Percentiles rank a stretch among this genome's conserved stretches.
phyloP scores from a whole-genome alignment of 2,329 filamentous ascomycete species.

The Colletotrichum salicis region DNA sequence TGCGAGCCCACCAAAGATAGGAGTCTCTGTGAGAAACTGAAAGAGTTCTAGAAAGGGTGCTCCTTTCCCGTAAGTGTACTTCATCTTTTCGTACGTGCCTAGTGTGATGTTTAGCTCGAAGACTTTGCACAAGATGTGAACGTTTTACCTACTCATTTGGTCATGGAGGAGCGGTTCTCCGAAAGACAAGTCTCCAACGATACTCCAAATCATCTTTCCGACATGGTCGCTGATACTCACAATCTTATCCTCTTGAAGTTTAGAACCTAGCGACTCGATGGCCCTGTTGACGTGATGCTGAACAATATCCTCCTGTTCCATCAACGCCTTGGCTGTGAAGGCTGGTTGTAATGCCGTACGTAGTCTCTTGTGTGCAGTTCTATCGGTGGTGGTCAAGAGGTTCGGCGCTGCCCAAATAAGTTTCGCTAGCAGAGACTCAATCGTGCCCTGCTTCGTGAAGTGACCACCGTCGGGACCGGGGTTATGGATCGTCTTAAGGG shows the following conservation, averaged over 20 bases:
- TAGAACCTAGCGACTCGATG: neutral
- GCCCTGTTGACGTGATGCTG: constrained; percentile 8
- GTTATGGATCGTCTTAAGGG: constrained; percentile 18
- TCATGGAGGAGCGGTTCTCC: constrained; percentile 21
- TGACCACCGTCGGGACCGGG: constrained; percentile 1
- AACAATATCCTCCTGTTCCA: constrained; percentile 23
- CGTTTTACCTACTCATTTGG: constrained; percentile 15
- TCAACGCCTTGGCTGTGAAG: constrained; percentile 19
- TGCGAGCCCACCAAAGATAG: constrained; percentile 6
- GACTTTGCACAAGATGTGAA: no score
- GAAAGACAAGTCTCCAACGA: constrained; percentile 19
- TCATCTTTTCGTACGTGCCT: constrained; percentile 19
- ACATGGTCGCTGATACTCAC: constrained; percentile 15
- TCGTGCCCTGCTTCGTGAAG: constrained; percentile 22
- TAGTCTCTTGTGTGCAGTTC: constrained; percentile 13
- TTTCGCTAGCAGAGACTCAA: constrained; percentile 2
- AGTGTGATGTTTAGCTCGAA: neutral
- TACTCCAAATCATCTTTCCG: constrained; percentile 18
- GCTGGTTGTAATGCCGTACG: constrained; percentile 17
- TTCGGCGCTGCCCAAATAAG: constrained; percentile 25
- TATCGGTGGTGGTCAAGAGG: neutral
- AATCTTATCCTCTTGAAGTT: neutral
- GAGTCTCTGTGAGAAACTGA: constrained; percentile 16
- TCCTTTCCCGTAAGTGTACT: neutral
- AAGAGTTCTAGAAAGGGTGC: constrained; percentile 19